These are phyloP conservation scores for Spinellus fusiger DNA, from an alignment of 192 early-diverging fungal species.

Conservation along the genomic window DNA sequence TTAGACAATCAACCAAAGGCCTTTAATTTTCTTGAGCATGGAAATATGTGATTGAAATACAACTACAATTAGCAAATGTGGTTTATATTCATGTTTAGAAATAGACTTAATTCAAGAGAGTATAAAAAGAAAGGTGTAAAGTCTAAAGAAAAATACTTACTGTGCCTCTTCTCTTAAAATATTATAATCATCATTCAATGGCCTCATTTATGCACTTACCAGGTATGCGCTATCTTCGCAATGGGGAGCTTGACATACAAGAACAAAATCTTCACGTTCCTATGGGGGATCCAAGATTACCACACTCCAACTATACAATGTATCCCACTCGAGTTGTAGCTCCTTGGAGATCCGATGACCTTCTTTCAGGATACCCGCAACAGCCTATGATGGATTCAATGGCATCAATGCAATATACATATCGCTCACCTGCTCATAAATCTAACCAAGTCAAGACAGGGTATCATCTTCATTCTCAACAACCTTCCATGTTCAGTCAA, in stretches of 20 bases:
- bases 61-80: not conserved
- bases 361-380: not conserved
- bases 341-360: not conserved
- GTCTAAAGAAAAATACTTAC: not conserved
- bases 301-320: not conserved
- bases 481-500: not conserved
- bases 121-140: slow-evolving; percentile 1
- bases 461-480: not conserved
- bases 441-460: not conserved
- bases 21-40: not conserved
- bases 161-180: not conserved
- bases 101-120: slow-evolving; percentile 2
- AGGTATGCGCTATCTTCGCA: slow-evolving; percentile 10
- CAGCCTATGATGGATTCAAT: not conserved
- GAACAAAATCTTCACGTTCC: not conserved
- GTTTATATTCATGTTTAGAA: slow-evolving; percentile 15
- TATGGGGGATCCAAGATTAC: not conserved
- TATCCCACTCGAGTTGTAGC: not conserved
- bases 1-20: not conserved
- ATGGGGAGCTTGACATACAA: slow-evolving; percentile 10
- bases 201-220: slow-evolving; percentile 14
- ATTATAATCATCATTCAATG: slow-evolving; percentile 4
- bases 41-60: not conserved
- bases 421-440: not conserved
- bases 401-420: not conserved